Conservation (phyloP, 768 basidiomycete species). For the Lanmaoa pseudosensibilis region DNA sequence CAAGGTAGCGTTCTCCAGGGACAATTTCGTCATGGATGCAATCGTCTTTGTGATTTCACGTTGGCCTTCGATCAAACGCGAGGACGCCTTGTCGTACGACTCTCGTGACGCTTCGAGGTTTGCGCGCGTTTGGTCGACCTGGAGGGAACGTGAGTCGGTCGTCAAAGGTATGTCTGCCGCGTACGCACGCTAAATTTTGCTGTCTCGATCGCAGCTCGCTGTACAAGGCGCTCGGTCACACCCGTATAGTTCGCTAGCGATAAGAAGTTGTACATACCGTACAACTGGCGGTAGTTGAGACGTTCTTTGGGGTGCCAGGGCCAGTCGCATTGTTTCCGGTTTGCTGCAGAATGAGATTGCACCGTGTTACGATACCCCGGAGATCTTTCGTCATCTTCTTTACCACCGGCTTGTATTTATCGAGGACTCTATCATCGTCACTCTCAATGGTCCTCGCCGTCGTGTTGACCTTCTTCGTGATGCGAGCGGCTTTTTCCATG, state of each 20-base stretch:
- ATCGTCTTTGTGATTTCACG: conserved; percentile 22
- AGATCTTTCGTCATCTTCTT: conserved; percentile 16
- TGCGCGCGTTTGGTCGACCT: conserved; percentile 24
- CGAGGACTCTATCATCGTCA: background rate
- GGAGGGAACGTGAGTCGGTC: background rate
- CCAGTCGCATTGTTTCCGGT: conserved; percentile 14
- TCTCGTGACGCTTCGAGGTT: conserved; percentile 20
- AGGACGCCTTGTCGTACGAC: conserved; percentile 13
- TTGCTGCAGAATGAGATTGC: conserved; percentile 21
- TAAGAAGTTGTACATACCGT: background rate
- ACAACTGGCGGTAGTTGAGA: background rate
- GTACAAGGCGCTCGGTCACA: background rate
- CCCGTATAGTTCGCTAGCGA: background rate
- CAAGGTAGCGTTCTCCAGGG: conserved; percentile 21
- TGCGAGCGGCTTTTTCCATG: background rate
- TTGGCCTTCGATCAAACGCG: conserved; percentile 17
- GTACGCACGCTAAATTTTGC: conserved; percentile 12
- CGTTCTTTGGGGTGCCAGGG: conserved; percentile 16
- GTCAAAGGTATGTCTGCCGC: background rate
- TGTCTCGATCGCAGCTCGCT: conserved; percentile 14
- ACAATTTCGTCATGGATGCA: conserved; percentile 17
- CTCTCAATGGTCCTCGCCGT: conserved; percentile 6
- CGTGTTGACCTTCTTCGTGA: conserved; percentile 3
- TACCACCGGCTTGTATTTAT: conserved; percentile 5
- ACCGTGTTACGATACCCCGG: conserved; percentile 17